These are phyloP conservation scores for Beverwykella pulmonaria DNA, from an alignment of 495 filamentous ascomycete species.

Conservation along the genomic window DNA sequence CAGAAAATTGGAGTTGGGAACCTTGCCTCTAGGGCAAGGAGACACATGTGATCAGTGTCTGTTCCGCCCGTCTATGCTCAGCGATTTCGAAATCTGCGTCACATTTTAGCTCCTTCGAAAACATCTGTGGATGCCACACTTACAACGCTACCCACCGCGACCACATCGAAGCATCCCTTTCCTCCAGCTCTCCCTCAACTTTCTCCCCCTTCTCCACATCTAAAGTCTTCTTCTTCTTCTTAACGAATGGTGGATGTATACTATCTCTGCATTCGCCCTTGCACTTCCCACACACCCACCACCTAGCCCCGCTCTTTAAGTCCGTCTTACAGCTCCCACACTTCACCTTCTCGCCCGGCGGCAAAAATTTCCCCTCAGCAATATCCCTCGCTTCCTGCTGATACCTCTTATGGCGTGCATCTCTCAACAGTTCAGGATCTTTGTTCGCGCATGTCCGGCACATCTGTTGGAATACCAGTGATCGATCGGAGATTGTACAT, in stretches of 20 bases:
- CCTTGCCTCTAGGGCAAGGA: background rate
- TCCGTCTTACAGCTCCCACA: conserved; percentile 26
- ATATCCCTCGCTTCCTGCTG: conserved; percentile 24
- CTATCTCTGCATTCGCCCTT: conserved; percentile 28
- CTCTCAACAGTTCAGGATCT: conserved; percentile 5
- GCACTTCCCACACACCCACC: conserved; percentile 33
- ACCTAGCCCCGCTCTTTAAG: conserved; percentile 20
- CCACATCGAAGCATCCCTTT: background rate
- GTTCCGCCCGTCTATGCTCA: background rate
- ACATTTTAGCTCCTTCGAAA: background rate
- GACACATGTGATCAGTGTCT: too few species aligned
- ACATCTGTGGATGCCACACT: background rate
- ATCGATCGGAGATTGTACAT: conserved; percentile 2
- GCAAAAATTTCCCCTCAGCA: conserved; percentile 7
- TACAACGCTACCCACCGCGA: conserved; percentile 3
- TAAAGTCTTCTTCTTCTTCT: conserved; percentile 7
- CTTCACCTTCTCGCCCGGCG: conserved; percentile 12
- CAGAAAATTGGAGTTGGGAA: too few species aligned
- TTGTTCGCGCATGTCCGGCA: conserved; percentile 12
- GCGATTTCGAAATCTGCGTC: background rate
- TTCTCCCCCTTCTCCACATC: conserved; percentile 23
- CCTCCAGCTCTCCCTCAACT: background rate
- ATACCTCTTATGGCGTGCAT: conserved; percentile 16
- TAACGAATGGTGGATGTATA: conserved; percentile 29
- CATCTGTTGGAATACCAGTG: conserved; percentile 5